phyloP scores from a whole-genome alignment of 2,329 filamentous ascomycete genomes.

The Sarocladium brachiariae region DNA sequence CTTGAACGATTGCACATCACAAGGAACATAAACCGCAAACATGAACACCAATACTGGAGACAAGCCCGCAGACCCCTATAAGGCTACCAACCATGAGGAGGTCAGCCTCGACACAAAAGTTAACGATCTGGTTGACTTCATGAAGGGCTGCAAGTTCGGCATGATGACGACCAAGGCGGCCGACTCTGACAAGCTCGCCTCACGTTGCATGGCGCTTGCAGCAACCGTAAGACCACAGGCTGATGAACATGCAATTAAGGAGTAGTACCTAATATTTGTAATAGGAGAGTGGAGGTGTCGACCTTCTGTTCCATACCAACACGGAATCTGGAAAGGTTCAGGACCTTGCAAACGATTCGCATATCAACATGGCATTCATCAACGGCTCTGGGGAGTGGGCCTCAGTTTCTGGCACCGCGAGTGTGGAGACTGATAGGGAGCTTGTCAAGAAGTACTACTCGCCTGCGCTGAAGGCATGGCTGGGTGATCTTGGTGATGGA shows the following conservation, averaged over 20 bases:
- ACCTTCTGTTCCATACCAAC: conserved; percentile 88
- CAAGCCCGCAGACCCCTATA: conserved; percentile 71
- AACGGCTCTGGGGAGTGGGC: conserved; percentile 76
- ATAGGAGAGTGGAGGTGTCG: conserved; percentile 70
- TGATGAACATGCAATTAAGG: no score
- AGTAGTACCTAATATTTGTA: no score
- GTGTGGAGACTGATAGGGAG: conserved; percentile 61
- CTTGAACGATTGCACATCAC: background rate
- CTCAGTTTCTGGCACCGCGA: conserved; percentile 68
- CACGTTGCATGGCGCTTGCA: conserved; percentile 80
- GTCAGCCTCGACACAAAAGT: conserved; percentile 66
- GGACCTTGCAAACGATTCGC: conserved; percentile 64
- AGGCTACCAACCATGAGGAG: conserved; percentile 61
- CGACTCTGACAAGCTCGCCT: conserved; percentile 60
- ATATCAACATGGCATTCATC: conserved; percentile 78
- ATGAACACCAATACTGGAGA: conserved; percentile 55
- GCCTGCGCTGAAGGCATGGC: conserved; percentile 69
- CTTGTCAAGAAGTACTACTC: conserved; percentile 71
- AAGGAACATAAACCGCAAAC: conserved; percentile 22
- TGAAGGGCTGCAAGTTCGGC: conserved; percentile 69
- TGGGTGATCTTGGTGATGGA: conserved; percentile 79
- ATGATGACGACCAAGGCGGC: conserved; percentile 78
- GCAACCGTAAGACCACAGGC: conserved; percentile 65
- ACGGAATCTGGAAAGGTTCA: conserved; percentile 83
- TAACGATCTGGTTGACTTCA: conserved; percentile 64